These are phyloP conservation scores for Sarcodon aspratus DNA, from an alignment of 768 basidiomycete genomes.

Conservation along the genomic window DNA sequence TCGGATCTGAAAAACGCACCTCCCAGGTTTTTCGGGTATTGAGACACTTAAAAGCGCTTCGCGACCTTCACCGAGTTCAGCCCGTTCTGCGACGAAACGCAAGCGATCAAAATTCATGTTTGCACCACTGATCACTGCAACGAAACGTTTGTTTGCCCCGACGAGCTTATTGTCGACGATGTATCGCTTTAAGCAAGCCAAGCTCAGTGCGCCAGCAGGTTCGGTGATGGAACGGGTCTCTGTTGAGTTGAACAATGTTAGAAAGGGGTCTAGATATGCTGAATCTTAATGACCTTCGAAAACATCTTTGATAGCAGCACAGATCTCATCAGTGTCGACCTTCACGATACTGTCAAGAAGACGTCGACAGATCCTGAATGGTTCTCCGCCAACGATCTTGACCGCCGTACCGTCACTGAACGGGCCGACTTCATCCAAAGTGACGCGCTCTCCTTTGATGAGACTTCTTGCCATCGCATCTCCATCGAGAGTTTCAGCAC, in stretches of 20 bases:
- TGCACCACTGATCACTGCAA: constrained; percentile 88
- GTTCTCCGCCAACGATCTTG: constrained; percentile 88
- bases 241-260: constrained; percentile 16
- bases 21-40: constrained; percentile 88
- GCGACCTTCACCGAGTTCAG: constrained; percentile 90
- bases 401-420: constrained; percentile 98
- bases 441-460: constrained; percentile 69
- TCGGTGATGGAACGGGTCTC: constrained; percentile 96
- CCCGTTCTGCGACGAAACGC: constrained; percentile 97
- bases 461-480: constrained; percentile 89
- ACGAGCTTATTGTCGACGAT: constrained; percentile 73
- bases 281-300: constrained; percentile 66
- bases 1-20: constrained; percentile 28
- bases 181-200: constrained; percentile 86
- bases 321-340: constrained; percentile 92
- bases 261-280: not conserved
- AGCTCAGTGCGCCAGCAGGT: constrained; percentile 86
- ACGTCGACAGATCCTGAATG: constrained; percentile 84
- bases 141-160: constrained; percentile 79
- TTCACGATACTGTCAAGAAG: constrained; percentile 75
- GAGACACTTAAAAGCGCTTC: constrained; percentile 93
- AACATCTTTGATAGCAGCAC: constrained; percentile 97
- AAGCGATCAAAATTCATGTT: constrained; percentile 99
- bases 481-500: constrained; percentile 91
- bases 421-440: constrained; percentile 82